Base-by-base conservation (phyloP, 2,329 filamentous ascomycete species). In the Colletotrichum gigasporum region DNA sequence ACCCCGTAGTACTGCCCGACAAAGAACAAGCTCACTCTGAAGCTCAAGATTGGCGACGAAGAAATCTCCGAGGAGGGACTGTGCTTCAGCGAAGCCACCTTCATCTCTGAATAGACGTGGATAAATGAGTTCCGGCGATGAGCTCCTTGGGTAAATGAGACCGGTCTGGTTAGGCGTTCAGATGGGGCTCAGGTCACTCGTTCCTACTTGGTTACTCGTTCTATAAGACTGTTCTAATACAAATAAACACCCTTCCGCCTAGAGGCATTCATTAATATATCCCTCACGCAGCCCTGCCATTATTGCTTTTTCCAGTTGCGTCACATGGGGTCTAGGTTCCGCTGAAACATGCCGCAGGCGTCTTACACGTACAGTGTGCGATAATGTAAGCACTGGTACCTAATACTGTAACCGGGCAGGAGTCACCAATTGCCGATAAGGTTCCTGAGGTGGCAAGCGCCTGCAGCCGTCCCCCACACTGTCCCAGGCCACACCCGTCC, bases 31-130 rank as follows among this genome's bases (percentile, higher is more conserved):
- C 77, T 93, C 61, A 87, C 87, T 14, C 81, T 99, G 70, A 95
- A 96, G 83, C 73, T 99, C 71, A 96, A 94, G 79, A 85, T 95
- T 68, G 94, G 92, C 50, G 94, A 94, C 63, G 85, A 92, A 71
- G 91, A 94, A 72, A 86, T 89, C 66, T 83, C 85, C 16, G 95
- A 98, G 78, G 83, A 94, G 73, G 96, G 96, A 48, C 82, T 80
- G 47, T 80, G 97, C 57, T 97, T 96, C 79, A 88, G 87, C 61
- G 96, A 99, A 81, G 94, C 96, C 3, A 97, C 94, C n/a, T 99
- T 98, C 82, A 97, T 99, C 79, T 94, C 91, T 54, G 90, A 82
- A 67, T 78, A 75, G 70, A 69, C 58, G 28, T 57, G 48, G 47
- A 47, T 47, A 53, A 68, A 56, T 65, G 16, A 37, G 44, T 14